phyloP scores from a whole-genome alignment of 176 grass and related monocot genomes.

The Luzula sylvatica region DNA sequence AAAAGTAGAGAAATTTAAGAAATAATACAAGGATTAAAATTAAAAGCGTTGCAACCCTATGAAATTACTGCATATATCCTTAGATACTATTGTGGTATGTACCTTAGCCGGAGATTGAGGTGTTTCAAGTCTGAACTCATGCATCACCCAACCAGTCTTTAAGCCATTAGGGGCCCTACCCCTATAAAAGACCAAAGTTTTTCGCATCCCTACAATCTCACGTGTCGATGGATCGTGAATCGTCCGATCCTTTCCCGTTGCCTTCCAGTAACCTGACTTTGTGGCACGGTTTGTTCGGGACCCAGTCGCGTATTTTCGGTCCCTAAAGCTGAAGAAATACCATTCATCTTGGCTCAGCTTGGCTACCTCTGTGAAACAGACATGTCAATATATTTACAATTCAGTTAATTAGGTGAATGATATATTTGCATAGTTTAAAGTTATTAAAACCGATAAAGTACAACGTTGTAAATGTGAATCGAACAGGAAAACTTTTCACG shows the following conservation, averaged over 20 bases:
- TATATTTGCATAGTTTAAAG: too few species aligned
- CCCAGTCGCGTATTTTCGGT: constrained; percentile 58
- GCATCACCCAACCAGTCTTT: constrained; percentile 68
- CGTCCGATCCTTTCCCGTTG: constrained; percentile 48
- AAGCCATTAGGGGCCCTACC: constrained; percentile 52
- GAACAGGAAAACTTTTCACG: neutral
- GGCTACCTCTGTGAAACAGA: constrained; percentile 35
- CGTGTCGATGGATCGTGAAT: constrained; percentile 24
- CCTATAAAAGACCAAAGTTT: constrained; percentile 63
- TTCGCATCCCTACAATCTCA: constrained; percentile 49
- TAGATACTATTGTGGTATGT: too few species aligned
- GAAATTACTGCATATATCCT: too few species aligned
- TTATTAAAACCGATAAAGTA: neutral
- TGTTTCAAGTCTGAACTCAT: constrained; percentile 59
- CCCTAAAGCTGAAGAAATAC: constrained; percentile 76
- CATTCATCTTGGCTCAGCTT: constrained; percentile 51
- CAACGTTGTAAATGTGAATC: neutral
- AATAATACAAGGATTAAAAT: too few species aligned
- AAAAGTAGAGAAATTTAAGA: too few species aligned
- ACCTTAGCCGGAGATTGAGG: constrained; percentile 37
- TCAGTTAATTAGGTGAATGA: too few species aligned
- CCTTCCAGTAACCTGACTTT: constrained; percentile 69
- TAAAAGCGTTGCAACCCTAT: too few species aligned
- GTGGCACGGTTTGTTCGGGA: constrained; percentile 60
- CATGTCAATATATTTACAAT: neutral